Percentiles rank a stretch among this genome's conserved stretches.
phyloP scores from a whole-genome alignment of 2,329 filamentous ascomycete species.

The Penicillium sumatraense region DNA sequence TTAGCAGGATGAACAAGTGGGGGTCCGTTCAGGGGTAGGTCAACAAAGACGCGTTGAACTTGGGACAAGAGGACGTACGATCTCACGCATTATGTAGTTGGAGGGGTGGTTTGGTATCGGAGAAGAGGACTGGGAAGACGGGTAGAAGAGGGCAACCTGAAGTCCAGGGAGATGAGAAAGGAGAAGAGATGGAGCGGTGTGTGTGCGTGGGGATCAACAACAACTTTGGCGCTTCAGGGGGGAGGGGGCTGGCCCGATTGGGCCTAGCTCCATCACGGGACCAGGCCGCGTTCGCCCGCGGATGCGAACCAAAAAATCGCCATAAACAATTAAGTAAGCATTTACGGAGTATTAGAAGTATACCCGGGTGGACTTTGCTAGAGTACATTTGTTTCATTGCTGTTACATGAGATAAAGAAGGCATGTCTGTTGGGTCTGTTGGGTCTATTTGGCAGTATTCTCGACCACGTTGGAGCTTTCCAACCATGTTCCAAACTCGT shows the following conservation, averaged over 20 bases:
- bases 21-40: slow-evolving; percentile 38
- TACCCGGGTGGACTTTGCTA: neutral
- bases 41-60: slow-evolving; percentile 43
- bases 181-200: slow-evolving; percentile 39
- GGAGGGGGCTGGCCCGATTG: slow-evolving; percentile 21
- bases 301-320: slow-evolving; percentile 32
- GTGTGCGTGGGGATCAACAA: slow-evolving; percentile 39
- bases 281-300: slow-evolving; percentile 19
- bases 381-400: too few relatives aligned
- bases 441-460: slow-evolving; percentile 31
- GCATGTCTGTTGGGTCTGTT: too few relatives aligned
- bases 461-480: slow-evolving; percentile 37
- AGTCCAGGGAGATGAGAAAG: slow-evolving; percentile 30
- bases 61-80: slow-evolving; percentile 56
- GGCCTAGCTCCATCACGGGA: slow-evolving; percentile 36
- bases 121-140: slow-evolving; percentile 12
- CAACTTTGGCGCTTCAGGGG: slow-evolving; percentile 31
- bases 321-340: slow-evolving; percentile 1
- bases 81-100: slow-evolving; percentile 70
- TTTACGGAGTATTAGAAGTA: neutral
- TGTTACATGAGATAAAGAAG: too few relatives aligned
- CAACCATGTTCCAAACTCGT: slow-evolving; percentile 56
- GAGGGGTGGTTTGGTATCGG: slow-evolving; percentile 12
- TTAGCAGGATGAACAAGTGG: slow-evolving; percentile 42
- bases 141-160: slow-evolving; percentile 26